Percentiles rank a stretch among this genome's conserved stretches.
These are phyloP conservation scores for Hyaloscypha hepaticicola DNA, from an alignment of 495 filamentous ascomycete species.

Conservation along the genomic window DNA sequence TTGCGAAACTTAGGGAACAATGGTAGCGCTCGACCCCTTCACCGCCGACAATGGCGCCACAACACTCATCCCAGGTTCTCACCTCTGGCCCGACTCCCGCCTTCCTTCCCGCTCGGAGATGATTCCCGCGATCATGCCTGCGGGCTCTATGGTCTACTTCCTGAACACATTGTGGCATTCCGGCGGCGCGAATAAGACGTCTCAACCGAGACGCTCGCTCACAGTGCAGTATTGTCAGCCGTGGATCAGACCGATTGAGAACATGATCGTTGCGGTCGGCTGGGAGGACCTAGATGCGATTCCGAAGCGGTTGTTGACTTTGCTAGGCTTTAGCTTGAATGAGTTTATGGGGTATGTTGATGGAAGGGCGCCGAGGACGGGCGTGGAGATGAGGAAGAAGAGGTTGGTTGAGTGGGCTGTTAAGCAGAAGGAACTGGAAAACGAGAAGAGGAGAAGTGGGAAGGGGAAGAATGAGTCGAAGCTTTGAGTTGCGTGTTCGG, in stretches of 20 bases:
- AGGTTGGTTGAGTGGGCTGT: constrained; percentile 32
- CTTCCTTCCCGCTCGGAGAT: constrained; percentile 30
- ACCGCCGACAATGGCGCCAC: constrained; percentile 43
- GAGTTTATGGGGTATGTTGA: constrained; percentile 34
- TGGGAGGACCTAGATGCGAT: constrained; percentile 32
- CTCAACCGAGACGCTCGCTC: constrained; percentile 25
- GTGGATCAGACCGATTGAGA: constrained; percentile 37
- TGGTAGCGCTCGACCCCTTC: constrained; percentile 36
- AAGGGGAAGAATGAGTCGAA: constrained; percentile 18
- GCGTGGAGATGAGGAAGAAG: constrained; percentile 31
- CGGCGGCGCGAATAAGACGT: constrained; percentile 37
- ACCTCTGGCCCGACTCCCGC: constrained; percentile 40
- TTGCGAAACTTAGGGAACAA: constrained; percentile 25
- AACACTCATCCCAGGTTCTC: constrained; percentile 42
- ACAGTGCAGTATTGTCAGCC: constrained; percentile 41
- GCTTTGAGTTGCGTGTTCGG: no score
- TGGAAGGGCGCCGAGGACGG: constrained; percentile 26
- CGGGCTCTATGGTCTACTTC: constrained; percentile 42
- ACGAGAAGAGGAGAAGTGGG: constrained; percentile 15
- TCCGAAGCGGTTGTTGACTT: constrained; percentile 23
- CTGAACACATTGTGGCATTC: constrained; percentile 40
- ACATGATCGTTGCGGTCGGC: constrained; percentile 33
- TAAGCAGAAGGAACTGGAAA: constrained; percentile 23
- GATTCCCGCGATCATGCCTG: constrained; percentile 37
- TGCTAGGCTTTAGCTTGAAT: constrained; percentile 31